A percentile compares a stretch with the other conserved stretches of the same genome.
Evolutionary conservation across 306 rosid genomes (phyloP).

Genomic region (Medicago ruthenica): DNA sequence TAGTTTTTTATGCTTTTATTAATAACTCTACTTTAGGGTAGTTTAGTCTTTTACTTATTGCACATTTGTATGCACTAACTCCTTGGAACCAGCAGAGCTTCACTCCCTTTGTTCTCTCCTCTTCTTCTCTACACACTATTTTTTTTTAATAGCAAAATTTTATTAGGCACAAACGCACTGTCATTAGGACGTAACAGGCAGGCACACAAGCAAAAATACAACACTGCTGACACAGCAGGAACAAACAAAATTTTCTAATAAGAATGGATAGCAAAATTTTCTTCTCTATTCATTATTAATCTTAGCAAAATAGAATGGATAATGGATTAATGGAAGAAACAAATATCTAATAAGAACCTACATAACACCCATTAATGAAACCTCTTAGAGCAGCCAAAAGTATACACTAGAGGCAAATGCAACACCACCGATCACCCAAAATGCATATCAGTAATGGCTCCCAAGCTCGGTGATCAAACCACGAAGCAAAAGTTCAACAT

Average conservation of each 20-base stretch:
- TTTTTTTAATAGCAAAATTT: too few species aligned
- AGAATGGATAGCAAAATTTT: too few species aligned
- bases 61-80: background rate
- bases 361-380: background rate
- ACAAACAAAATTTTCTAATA: too few species aligned
- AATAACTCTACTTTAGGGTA: background rate
- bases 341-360: background rate
- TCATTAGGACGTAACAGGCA: too few species aligned
- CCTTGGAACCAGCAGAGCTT: background rate
- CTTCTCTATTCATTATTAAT: background rate
- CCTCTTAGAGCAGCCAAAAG: constrained; percentile 1
- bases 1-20: background rate
- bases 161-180: too few species aligned
- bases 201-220: too few species aligned
- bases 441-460: background rate
- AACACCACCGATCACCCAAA: background rate
- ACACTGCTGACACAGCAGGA: too few species aligned
- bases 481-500: constrained; percentile 10
- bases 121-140: too few species aligned
- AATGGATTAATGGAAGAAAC: background rate
- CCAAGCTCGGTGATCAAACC: background rate
- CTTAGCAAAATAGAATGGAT: background rate
- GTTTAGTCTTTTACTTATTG: background rate
- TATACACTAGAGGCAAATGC: background rate
- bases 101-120: background rate